These are phyloP conservation scores for Aphanoascus verrucosus DNA, from an alignment of 2,329 filamentous ascomycete species.

Conservation along the genomic window DNA sequence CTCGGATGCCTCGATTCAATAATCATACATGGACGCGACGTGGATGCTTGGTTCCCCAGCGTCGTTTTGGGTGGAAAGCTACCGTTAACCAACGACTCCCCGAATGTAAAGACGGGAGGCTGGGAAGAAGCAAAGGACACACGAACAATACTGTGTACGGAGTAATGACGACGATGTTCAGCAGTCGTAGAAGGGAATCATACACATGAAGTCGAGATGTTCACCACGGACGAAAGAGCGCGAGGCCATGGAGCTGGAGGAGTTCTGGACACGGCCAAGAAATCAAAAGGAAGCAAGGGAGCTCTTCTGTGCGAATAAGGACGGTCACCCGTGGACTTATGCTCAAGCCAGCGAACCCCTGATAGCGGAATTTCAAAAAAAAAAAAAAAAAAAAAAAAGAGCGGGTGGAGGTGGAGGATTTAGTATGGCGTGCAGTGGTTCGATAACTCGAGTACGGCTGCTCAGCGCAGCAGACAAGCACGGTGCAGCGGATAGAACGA, in stretches of 20 bases:
- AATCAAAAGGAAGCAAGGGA: not conserved
- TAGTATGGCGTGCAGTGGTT: not conserved
- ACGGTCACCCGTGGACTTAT: not conserved
- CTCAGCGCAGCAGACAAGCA: not conserved
- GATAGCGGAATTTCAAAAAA: conserved; percentile 1
- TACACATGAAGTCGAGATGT: not conserved
- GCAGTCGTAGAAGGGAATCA: not conserved
- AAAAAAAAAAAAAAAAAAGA: too few relatives aligned
- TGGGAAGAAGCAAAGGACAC: too few relatives aligned
- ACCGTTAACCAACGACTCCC: conserved; percentile 6
- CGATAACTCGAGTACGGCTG: not conserved
- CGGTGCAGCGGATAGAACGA: too few relatives aligned
- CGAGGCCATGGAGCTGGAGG: not conserved
- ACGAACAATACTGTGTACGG: too few relatives aligned
- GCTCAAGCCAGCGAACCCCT: conserved; percentile 1
- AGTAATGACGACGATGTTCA: too few relatives aligned
- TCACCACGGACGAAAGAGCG: too few relatives aligned
- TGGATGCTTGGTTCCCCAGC: not conserved
- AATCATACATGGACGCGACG: not conserved
- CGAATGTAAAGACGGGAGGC: too few relatives aligned
- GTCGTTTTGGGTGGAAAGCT: conserved; percentile 1
- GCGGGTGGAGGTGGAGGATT: not conserved
- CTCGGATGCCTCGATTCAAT: conserved; percentile 3
- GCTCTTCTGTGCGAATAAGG: not conserved
- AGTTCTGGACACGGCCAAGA: not conserved